Base-by-base conservation (phyloP, 495 filamentous ascomycete genomes). In the Articulospora tetracladia region DNA sequence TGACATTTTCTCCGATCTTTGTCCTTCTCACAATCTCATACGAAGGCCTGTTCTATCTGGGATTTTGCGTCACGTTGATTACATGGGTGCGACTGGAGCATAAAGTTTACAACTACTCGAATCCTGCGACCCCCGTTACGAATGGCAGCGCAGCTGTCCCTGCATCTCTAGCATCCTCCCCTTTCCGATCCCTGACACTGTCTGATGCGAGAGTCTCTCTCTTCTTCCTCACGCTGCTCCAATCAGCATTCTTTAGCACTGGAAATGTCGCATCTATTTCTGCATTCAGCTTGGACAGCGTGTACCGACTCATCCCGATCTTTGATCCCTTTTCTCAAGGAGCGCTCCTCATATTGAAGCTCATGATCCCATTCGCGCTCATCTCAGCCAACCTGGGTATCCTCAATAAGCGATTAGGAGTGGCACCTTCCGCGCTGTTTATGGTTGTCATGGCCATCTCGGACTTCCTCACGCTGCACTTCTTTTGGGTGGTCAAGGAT, bases 21-120 rank as follows among this genome's bases (percentile, higher is more conserved):
- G 89, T 99, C 69, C 89, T 98, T 65, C 87, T 99, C 60, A 96
- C 92, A 24, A 98, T 97, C 71, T 96, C 92, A 19, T 99, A 96
- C 78, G 95, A 99, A 71, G 94, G 95, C 0, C 78, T 99, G 2
- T 99, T 99, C 74, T 98, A 97, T 77, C 81, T 97, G 62, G 86
- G 86, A 20, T 98, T 97, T 73, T 92, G 85, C 68, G 77, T 88
- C 47, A 86, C 88, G 22, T 79, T 99, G 11, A 78, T 96, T 58
- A 88, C 86, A 60, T 99, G 95, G 95, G 91, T 97, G 22, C 84
- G 86, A 23, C 77, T 98, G 0, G 95, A 99, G 69, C 88, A 96
- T 64, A 87, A 83, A 36, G 81, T 91, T 56, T 88, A 91, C 71
- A 73, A 75, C 2, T 83, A 84, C 62, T 69, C 68, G 6, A 62